Base-by-base conservation (phyloP, 352 stramenopile genomes). In the Globisporangium cystogenes region DNA sequence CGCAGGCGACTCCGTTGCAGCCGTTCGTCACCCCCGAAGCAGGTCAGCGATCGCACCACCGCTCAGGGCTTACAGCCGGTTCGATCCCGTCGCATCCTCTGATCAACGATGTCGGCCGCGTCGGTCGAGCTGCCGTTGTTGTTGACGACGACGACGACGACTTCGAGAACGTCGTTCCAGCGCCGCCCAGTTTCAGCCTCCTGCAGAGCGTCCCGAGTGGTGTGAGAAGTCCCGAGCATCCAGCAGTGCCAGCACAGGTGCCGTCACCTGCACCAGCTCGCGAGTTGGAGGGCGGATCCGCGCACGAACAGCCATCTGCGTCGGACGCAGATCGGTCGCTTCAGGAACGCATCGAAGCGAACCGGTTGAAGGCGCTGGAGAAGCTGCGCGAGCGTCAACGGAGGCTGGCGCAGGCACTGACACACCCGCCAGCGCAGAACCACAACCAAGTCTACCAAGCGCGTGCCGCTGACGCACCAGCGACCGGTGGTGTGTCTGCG, bases 321-420 rank as follows among this genome's bases (percentile, higher is more conserved):
- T 43, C 46, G n/a, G 47, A 43, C 6, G 53, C 64, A n/a, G 53
- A 60, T 10, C 47, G 48, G 0, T 45, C 64, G 39, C 36, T 81
- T 3, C 68, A 62, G 8, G 67, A 72, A 40, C 82, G 78, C n/a
- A 82, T 90, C 24, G 79, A 90, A 71, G 66, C 68, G 33, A 90
- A 93, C 45, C 69, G 79, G 8, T 54, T 76, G 15, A 76, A 76
- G 21, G 78, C 81, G 12, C 50, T 90, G 7, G 66, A 76, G 24
- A 81, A 85, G 42, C 55, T 87, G n/a, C 55, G 85, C 44, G 62
- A 75, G 57, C 65, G 65, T 37, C 68, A 65, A 33, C 40, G 45
- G n/a, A 64, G 67, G 42, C 37, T 60, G 12, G 49, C 58, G 20
- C 64, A 60, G 42, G 42, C 29, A 7, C 21, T 27, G 39, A 16